Evolutionary conservation across 1,284 basidiomycete genomes (phyloP), one percentile per base, ranked within the genome.

Genomic region (Ustanciosporium gigantosporum): DNA sequence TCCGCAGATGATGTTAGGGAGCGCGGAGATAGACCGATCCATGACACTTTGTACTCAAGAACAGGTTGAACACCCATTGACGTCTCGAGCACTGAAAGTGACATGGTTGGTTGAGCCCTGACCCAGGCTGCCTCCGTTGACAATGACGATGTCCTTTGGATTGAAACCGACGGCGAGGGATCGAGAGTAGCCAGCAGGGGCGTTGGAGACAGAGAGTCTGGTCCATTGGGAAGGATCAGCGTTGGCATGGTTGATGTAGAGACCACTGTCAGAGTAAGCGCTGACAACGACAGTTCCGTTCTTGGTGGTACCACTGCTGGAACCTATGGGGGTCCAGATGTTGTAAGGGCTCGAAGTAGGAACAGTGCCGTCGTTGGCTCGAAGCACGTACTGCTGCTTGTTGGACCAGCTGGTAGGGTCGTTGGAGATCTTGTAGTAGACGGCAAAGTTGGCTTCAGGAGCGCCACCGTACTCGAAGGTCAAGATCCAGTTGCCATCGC

Each of bases 391-490:
- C 34, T 45, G 38, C 38, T 31, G 25, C 53, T 51, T 51, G 48
- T 48, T 36, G 22, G 16, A 21, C 48, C 48, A 64, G 44, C 40
- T 59, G 27, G 44, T 32, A 3, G 60, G 55, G 27, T 64, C 45
- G 31, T 46, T 40, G 2, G 55, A 53, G 24, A 59, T 42, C 44
- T 58, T 58, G 48, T 53, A 59, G 44, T 53, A 59, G 3, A 59
- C 49, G 13, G 39, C 23, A 24, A 58, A 64, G 21, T 51, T 31
- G 7, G 29, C 41, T 19, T 51, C 49, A 34, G 49, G 66, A 2
- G 73, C 71, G 25, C 74, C 73, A 24, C 62, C 58, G 57, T 72
- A 74, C 46, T 80, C 78, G 59, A 77, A 79, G 8, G 77, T 78
- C 59, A 76, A 47, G 51, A 79, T 73, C 42, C 66, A 79, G 37